phyloP scores from a whole-genome alignment of 495 filamentous ascomycete genomes.

The Aspergillus nanangensis region DNA sequence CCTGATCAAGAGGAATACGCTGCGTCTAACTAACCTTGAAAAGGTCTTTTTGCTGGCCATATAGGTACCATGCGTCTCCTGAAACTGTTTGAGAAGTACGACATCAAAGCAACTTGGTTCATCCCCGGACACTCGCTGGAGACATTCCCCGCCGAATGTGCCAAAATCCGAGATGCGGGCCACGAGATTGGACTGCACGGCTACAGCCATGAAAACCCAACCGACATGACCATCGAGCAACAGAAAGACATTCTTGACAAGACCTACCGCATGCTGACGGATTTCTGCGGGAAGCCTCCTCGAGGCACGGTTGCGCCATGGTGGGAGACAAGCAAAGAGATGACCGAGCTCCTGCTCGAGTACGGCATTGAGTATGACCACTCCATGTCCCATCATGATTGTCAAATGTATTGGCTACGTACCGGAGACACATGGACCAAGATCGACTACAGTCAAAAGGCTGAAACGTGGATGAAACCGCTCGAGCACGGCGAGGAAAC shows the following conservation, averaged over 20 bases:
- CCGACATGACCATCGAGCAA: conserved; percentile 67
- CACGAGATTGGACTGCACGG: conserved; percentile 78
- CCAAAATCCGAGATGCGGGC: conserved; percentile 66
- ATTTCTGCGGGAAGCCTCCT: conserved; percentile 73
- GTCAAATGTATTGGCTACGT: conserved; percentile 60
- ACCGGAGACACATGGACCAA: conserved; percentile 59
- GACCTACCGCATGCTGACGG: conserved; percentile 65
- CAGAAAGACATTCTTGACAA: conserved; percentile 73
- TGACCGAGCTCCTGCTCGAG: conserved; percentile 59
- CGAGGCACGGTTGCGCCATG: conserved; percentile 61
- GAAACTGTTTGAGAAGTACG: conserved; percentile 72
- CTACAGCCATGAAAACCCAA: conserved; percentile 73
- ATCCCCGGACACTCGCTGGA: conserved; percentile 78
- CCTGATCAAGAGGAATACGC: neutral
- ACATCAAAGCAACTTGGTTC: conserved; percentile 81
- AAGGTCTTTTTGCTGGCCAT: conserved; percentile 68
- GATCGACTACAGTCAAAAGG: conserved; percentile 56
- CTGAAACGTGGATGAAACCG: conserved; percentile 65
- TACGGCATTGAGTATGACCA: conserved; percentile 72
- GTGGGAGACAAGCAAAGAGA: conserved; percentile 67
- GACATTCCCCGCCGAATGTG: conserved; percentile 72
- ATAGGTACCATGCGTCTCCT: conserved; percentile 67
- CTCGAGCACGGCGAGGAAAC: conserved; percentile 48
- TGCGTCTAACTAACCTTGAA: conserved; percentile 6
- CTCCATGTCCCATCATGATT: conserved; percentile 63